Evolutionary conservation across 805 yeast genomes (phyloP), one percentile per base, ranked within the genome.

Genomic region (Lachancea thermotolerans): DNA sequence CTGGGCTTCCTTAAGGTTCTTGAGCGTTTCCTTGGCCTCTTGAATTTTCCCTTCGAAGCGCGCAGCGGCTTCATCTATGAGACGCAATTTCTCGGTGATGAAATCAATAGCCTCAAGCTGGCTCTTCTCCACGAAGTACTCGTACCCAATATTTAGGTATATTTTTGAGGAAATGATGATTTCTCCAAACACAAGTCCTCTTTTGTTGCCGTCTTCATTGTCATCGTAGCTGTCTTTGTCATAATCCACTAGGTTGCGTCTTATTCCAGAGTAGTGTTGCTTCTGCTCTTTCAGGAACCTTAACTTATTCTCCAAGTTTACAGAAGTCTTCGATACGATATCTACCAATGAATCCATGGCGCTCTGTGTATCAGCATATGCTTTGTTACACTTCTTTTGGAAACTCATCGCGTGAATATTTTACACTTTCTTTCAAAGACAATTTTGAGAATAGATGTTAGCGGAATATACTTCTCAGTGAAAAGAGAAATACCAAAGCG

Each of bases 21-120:
- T 47, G 39, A 73, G 45, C 16, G 70, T 64, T 11, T 57, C 55
- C 7, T 63, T 47, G 2, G 77, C 77, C 30, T 71, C 74, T 27
- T 59, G 50, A 4, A 75, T 63, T 44, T 70, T 71, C 1, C 27
- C 40, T 6, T 62, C 57, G 41, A 77, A 69, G 45, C 73, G 73
- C 9, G 49, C 52, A 2, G 74, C 63, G 1, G 77, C 73, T n/a
- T 61, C 61, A 2, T 59, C 57, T 17, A 74, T 60, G 6, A 62
- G 43, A 10, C 28, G 34, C 16, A 59, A 40, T 46, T 60, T 55
- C 29, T 54, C 56, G 15, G 56, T 46, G 15, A 60, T 51, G 50
- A 58, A 62, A 3, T 41, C 48, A 10, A 57, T 35, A 10, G 56
- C 55, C 37, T 62, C 64, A 4, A 47, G 52, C 21, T 35, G 43